A percentile compares a stretch with the other conserved stretches of the same genome.
These are phyloP conservation scores for Xerocomellus intermedius DNA, from an alignment of 768 basidiomycete genomes.

Conservation along the genomic window DNA sequence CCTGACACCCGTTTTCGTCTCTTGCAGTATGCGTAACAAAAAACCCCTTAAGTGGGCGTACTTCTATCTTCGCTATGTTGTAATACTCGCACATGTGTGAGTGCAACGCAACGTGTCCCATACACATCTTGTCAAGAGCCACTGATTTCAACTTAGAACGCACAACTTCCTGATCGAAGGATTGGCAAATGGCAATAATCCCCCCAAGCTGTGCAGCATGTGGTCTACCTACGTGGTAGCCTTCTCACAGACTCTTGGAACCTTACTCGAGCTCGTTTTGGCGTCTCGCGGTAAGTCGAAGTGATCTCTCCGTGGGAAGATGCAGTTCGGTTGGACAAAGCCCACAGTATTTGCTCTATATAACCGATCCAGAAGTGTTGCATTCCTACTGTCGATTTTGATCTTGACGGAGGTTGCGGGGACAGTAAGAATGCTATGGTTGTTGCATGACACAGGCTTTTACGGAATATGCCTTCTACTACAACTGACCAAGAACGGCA, in stretches of 20 bases:
- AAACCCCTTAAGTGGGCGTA: slow-evolving; percentile 32
- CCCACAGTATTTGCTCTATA: slow-evolving; percentile 22
- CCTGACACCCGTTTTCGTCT: too few species aligned
- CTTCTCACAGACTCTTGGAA: slow-evolving; percentile 7
- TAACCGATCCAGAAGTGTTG: slow-evolving; percentile 15
- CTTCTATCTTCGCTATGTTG: slow-evolving; percentile 26
- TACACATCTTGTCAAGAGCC: neutral
- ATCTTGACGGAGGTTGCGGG: slow-evolving; percentile 4
- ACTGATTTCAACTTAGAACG: slow-evolving; percentile 1
- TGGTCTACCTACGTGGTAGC: slow-evolving; percentile 6
- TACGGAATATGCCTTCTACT: slow-evolving; percentile 12
- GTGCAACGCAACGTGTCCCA: neutral
- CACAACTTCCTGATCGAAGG: slow-evolving; percentile 14
- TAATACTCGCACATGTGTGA: slow-evolving; percentile 21
- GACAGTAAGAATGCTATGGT: slow-evolving; percentile 1
- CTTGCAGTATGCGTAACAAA: slow-evolving; percentile 21
- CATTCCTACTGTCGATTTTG: slow-evolving; percentile 2
- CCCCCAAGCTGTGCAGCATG: neutral
- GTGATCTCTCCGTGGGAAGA: neutral
- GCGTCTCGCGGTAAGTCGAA: slow-evolving; percentile 14
- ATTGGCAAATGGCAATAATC: slow-evolving; percentile 14
- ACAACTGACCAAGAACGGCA: neutral
- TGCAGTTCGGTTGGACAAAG: neutral
- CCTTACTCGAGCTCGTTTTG: slow-evolving; percentile 16
- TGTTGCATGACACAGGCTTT: neutral